Base-by-base conservation (phyloP, 176 grass and related monocot species). In the Cocos nucifera region DNA sequence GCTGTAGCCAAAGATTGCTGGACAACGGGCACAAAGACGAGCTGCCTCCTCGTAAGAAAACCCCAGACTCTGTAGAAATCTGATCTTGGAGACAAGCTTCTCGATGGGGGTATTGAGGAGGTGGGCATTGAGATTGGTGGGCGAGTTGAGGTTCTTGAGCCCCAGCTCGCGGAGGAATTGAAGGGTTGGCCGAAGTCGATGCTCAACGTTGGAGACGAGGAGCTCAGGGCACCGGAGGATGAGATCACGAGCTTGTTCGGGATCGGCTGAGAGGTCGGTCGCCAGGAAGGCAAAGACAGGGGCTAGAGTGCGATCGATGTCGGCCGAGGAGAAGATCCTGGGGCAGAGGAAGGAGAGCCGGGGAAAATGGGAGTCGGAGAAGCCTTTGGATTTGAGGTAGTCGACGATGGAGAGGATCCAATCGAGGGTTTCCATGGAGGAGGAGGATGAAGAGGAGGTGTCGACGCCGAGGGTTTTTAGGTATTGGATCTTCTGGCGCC, bases 361-460 rank as follows among this genome's bases (percentile, higher is more conserved):
- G 50, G 17, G 15, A 24, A 67, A 55, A 51, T 67, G 65, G 26
- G 17, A 51, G 12, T 54, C 51, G n/a, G 65, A 67, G 65, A 35
- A 67, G 49, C 51, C 51, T 26, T 55, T 67, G 51, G 51, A 55
- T 26, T 53, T 65, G 63, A 65, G 63, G 50, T 25, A 65, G 12
- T 65, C 48, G 63, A 65, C 49, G 63, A 65, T 8, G 49, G 63
- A 19, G 49, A 65, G 49, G 49, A 21, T 27, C 21, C 49, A 26
- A 6, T 19, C 63, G 49, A 65, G 72, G 26, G 72, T 77, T 2
- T 23, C 58, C 63, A 72, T 56, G 32, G 75, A 70, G 77, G 58
- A 8, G 9, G 35, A 69, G n/a, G 51, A 27, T 23, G n/a, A 17
- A 5, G 54, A 21, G 49, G 15, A 2, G 15, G 63, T 22, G 63